Base-by-base conservation (phyloP, 1,139 yeast species). In the Hyphopichia burtonii region DNA sequence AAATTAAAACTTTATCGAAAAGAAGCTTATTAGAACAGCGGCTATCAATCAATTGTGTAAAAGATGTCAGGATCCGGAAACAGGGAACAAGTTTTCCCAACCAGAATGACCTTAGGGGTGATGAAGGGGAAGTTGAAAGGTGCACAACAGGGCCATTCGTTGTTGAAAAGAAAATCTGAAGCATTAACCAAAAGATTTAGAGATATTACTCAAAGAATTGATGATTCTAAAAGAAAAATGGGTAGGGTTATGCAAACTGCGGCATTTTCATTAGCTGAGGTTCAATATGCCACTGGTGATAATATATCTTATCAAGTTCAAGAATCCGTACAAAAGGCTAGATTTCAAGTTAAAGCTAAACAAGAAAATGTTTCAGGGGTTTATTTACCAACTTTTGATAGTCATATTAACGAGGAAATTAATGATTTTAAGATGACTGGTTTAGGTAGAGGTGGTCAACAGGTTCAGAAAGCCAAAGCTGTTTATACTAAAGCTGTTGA, bases 221-320 rank as follows among this genome's bases (percentile, higher is more conserved):
- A 93, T 63, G 97, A 91, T 53, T 89, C 98, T 40, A 93, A 93
- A 68, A 81, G 93, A 54, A 93, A 91, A 73, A 93, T 93, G 99
- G 99, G 98, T 38, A 77, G 94, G 51, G 96, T 93, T 35, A 93
- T 93, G 98, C 99, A 93, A 63, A 87, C 96, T 0, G 99, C 99
- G 1, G 95, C 98, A 0, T 93, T 93, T 62, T 91, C 98, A 11
- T 76, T 93, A 54, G 98, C 99, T 1, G 99, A 93, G 63, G 98
- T 93, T 39, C 86, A 93, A 40, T 93, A 93, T 59, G 99, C 99
- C 28, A 91, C 97, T 2, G 99, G 99, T 45, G 95, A 86, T 55
- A 90, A 89, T 67, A 89, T 93, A 53, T 88, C 90, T 14, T 91
- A 89, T 63, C 98, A 93, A 65, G 96, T 93, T 35, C 96, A 89